These are phyloP conservation scores for Vachellia pachyceras DNA, from an alignment of 306 rosid species.

Conservation along the genomic window DNA sequence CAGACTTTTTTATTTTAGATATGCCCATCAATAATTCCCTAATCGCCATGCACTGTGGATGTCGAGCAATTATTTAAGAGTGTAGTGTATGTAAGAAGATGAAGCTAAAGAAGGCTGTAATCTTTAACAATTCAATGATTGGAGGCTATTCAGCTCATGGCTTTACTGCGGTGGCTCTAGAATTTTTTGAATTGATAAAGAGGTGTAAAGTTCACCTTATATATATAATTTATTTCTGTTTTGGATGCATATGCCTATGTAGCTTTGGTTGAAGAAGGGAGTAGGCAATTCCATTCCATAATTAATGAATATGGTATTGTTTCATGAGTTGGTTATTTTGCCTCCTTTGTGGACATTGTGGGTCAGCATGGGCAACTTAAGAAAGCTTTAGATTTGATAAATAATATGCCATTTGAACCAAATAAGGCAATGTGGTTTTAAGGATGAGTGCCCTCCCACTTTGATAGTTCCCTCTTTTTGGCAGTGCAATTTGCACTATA, in stretches of 20 bases:
- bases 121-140: slow-evolving; percentile 59
- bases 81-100: slow-evolving; percentile 50
- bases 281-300: slow-evolving; percentile 56
- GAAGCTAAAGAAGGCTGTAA: slow-evolving; percentile 50
- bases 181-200: slow-evolving; percentile 52
- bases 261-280: slow-evolving; percentile 59
- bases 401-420: slow-evolving; percentile 51
- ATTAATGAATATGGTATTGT: slow-evolving; percentile 47
- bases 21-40: slow-evolving; percentile 54
- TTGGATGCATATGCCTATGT: slow-evolving; percentile 56
- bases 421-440: slow-evolving; percentile 60
- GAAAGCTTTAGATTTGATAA: slow-evolving; percentile 52
- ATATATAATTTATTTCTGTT: slow-evolving; percentile 53
- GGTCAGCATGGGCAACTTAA: slow-evolving; percentile 57
- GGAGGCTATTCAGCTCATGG: slow-evolving; percentile 62
- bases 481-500: no score
- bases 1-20: slow-evolving; percentile 50
- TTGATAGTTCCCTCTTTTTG: no score
- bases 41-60: slow-evolving; percentile 58
- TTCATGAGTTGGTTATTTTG: slow-evolving; percentile 52
- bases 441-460: no score
- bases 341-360: slow-evolving; percentile 59
- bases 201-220: slow-evolving; percentile 51
- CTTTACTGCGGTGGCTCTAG: slow-evolving; percentile 51
- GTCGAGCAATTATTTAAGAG: slow-evolving; percentile 56